These are phyloP conservation scores for Phanerochaete carnosa DNA, from an alignment of 768 basidiomycete genomes.

Conservation along the genomic window DNA sequence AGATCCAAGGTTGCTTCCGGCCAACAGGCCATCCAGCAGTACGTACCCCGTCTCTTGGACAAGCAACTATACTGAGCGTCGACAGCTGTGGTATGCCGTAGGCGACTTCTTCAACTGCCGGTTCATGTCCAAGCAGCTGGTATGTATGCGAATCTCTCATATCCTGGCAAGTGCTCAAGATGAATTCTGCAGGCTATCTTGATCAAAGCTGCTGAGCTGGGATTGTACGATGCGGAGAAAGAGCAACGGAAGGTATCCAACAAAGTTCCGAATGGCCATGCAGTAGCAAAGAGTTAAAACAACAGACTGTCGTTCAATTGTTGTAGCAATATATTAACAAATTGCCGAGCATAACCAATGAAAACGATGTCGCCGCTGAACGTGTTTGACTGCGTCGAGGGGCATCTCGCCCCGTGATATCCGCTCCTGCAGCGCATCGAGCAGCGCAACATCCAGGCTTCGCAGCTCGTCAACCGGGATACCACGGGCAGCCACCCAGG, in stretches of 20 bases:
- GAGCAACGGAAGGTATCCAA: background rate
- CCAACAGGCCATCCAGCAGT: slow-evolving; percentile 42
- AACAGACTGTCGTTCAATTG: background rate
- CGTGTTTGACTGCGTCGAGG: background rate
- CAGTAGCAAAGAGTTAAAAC: background rate
- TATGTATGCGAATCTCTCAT: slow-evolving; percentile 11
- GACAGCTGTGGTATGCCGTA: slow-evolving; percentile 37
- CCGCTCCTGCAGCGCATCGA: background rate
- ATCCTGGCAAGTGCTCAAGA: background rate
- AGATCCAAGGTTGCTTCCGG: slow-evolving; percentile 32
- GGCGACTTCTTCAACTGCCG: slow-evolving; percentile 33
- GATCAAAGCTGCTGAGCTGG: slow-evolving; percentile 12
- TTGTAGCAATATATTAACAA: too few species aligned
- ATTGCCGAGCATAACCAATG: background rate
- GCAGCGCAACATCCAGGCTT: background rate
- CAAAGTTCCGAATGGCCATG: background rate
- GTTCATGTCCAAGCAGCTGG: slow-evolving; percentile 35
- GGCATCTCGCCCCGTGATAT: background rate
- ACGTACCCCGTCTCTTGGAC: slow-evolving; percentile 7
- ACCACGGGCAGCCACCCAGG: slow-evolving; percentile 5
- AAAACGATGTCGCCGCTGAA: background rate
- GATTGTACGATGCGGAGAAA: background rate
- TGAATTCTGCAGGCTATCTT: slow-evolving; percentile 1
- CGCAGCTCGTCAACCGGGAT: background rate
- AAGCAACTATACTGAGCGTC: background rate